Evolutionary conservation across 1,139 yeast species (phyloP).

Genomic region (Lodderomyces oxycetoniae): DNA sequence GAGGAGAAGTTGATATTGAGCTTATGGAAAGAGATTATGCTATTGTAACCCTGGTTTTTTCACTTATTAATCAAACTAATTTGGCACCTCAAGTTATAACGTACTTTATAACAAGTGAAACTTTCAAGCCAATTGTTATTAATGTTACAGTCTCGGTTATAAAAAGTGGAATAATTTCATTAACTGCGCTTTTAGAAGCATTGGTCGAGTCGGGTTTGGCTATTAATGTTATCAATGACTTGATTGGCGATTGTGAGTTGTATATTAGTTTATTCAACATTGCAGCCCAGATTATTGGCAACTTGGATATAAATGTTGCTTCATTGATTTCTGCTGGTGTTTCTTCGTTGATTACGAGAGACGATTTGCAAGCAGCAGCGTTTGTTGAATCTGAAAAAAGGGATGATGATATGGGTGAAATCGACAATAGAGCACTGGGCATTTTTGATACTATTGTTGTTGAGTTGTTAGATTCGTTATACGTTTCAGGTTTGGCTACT

Average conservation of each 20-base stretch:
- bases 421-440: conserved; percentile 25
- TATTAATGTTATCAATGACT: conserved; percentile 32
- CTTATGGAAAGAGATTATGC: conserved; percentile 30
- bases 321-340: conserved; percentile 21
- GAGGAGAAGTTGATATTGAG: conserved; percentile 26
- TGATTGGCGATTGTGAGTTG: conserved; percentile 39
- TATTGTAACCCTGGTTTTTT: conserved; percentile 40
- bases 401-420: conserved; percentile 1
- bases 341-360: conserved; percentile 18
- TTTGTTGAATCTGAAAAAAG: conserved; percentile 8
- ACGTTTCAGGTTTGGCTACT: conserved; percentile 39
- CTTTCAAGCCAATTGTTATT: conserved; percentile 35
- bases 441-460: conserved; percentile 31
- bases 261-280: conserved; percentile 34
- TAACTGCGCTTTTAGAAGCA: conserved; percentile 33
- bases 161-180: conserved; percentile 30
- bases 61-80: conserved; percentile 35
- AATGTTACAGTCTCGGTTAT: conserved; percentile 29
- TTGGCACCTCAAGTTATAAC: conserved; percentile 37
- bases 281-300: conserved; percentile 27
- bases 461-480: conserved; percentile 39
- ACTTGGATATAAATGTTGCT: conserved; percentile 30
- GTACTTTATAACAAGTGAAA: conserved; percentile 31
- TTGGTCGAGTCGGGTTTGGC: conserved; percentile 39
- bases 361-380: conserved; percentile 9